These are phyloP conservation scores for Yarrowia porcina DNA, from an alignment of 805 yeast genomes.

Conservation along the genomic window DNA sequence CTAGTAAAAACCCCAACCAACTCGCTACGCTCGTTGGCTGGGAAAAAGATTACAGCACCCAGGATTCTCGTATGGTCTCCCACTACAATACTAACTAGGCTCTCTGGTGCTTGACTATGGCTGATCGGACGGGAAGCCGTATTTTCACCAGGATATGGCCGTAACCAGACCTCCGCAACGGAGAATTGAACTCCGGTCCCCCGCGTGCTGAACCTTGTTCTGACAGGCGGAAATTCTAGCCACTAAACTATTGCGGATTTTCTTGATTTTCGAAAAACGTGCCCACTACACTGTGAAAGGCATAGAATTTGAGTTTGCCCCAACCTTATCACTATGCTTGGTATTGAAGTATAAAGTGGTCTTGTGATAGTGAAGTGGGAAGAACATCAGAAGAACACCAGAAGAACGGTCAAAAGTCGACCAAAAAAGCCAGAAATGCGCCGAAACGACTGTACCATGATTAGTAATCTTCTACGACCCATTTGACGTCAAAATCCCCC, in stretches of 20 bases:
- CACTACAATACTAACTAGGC: slow-evolving; percentile 24
- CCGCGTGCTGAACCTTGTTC: slow-evolving; percentile 23
- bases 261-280: not conserved
- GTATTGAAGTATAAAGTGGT: not conserved
- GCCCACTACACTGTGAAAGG: not conserved
- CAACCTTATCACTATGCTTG: not conserved
- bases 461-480: too few relatives aligned
- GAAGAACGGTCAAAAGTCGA: too few relatives aligned
- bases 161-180: slow-evolving; percentile 22
- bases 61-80: slow-evolving; percentile 25
- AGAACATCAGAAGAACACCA: not conserved
- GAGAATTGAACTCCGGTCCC: slow-evolving; percentile 25
- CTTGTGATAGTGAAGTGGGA: not conserved
- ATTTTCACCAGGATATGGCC: slow-evolving; percentile 25
- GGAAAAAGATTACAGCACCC: slow-evolving; percentile 20
- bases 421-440: too few relatives aligned
- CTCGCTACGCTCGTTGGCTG: not conserved
- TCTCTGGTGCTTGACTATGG: slow-evolving; percentile 25
- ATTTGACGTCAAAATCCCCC: too few relatives aligned
- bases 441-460: too few relatives aligned
- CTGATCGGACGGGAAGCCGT: slow-evolving; percentile 25
- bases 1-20: too few relatives aligned
- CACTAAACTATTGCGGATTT: slow-evolving; percentile 39
- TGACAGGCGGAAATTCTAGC: slow-evolving; percentile 44
- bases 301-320: not conserved